phyloP scores from a whole-genome alignment of 345 rosid species.

The Eucalyptus leucophloia region DNA sequence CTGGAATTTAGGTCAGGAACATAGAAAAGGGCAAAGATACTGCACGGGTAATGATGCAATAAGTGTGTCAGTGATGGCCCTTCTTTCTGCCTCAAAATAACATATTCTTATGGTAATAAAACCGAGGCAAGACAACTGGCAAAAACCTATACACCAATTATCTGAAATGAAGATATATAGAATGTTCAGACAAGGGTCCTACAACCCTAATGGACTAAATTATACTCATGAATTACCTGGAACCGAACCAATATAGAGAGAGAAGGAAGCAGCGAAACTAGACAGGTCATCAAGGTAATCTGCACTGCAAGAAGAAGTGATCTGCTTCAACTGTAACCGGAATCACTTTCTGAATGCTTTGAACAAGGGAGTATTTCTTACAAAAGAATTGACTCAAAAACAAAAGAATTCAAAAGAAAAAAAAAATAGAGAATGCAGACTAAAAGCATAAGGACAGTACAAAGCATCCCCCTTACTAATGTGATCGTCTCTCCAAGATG shows the following conservation, averaged over 20 bases:
- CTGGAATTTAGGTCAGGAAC: background rate
- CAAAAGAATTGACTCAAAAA: slow-evolving; percentile 33
- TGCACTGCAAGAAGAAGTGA: background rate
- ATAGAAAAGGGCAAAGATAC: background rate
- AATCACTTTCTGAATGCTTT: background rate
- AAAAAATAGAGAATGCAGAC: background rate
- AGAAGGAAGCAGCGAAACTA: background rate
- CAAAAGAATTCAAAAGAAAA: slow-evolving; percentile 25
- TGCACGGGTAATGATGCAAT: background rate
- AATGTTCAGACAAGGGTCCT: background rate
- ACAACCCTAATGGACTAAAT: background rate
- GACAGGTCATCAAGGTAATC: background rate
- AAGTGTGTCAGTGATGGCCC: background rate
- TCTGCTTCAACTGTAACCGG: slow-evolving; percentile 5
- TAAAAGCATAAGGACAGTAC: background rate
- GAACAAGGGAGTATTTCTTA: slow-evolving; percentile 7
- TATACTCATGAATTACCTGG: background rate
- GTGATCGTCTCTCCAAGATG: background rate
- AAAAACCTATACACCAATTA: background rate
- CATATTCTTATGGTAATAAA: background rate
- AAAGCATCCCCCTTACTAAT: background rate
- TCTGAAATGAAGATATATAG: background rate
- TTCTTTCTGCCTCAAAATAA: background rate
- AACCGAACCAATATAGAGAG: background rate
- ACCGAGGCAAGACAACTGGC: background rate